Conservation (phyloP, 2,329 filamentous ascomycete genomes). For the Diplodia sapinea region DNA sequence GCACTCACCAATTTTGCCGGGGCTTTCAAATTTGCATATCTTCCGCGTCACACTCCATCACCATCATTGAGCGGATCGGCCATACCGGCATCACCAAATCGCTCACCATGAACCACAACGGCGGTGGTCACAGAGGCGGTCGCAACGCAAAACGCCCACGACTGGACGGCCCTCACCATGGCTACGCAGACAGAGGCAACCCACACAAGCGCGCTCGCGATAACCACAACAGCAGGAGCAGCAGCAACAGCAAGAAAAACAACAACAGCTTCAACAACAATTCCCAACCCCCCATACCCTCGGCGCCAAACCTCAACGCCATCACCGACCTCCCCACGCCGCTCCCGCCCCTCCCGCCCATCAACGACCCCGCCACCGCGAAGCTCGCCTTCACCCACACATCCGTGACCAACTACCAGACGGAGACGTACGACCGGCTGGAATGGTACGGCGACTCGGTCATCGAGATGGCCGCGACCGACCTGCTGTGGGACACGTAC, state of each 20-base stretch:
- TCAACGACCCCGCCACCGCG: constrained; percentile 65
- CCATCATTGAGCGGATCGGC: background rate
- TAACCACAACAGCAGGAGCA: background rate
- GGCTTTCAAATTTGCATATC: background rate
- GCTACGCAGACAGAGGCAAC: background rate
- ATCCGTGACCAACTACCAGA: constrained; percentile 35
- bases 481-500: constrained; percentile 67
- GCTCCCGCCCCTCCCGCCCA: constrained; percentile 65
- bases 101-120: background rate
- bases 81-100: background rate
- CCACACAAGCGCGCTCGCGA: constrained; percentile 1
- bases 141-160: constrained; percentile 1
- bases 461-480: constrained; percentile 75
- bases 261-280: too few species aligned
- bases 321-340: constrained; percentile 29
- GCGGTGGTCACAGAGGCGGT: background rate
- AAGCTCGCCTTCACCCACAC: constrained; percentile 70
- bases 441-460: constrained; percentile 92
- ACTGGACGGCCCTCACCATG: background rate
- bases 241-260: background rate
- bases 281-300: background rate
- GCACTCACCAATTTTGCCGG: background rate
- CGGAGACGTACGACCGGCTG: constrained; percentile 72
- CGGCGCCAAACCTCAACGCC: background rate
- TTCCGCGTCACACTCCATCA: background rate